These are phyloP conservation scores for Saccharomycopsis vini DNA, from an alignment of 805 yeast genomes.

Conservation along the genomic window DNA sequence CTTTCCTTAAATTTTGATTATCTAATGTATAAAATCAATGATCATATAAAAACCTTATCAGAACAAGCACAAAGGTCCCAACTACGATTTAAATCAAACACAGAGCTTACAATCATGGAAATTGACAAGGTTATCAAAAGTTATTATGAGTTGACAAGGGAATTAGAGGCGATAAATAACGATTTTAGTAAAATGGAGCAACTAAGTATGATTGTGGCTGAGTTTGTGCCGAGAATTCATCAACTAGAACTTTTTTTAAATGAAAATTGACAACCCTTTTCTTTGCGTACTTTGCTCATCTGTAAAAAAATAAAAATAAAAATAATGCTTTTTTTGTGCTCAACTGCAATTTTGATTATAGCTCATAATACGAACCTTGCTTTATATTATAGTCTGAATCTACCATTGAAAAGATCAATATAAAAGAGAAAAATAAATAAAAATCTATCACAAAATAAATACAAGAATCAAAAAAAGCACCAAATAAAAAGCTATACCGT, in stretches of 20 bases:
- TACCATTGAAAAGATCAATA: no score
- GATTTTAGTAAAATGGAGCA: constrained; percentile 47
- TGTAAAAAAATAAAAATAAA: no score
- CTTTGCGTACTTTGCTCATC: no score
- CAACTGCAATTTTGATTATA: no score
- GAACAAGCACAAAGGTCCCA: constrained; percentile 30
- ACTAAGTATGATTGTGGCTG: constrained; percentile 33
- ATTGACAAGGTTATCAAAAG: constrained; percentile 34
- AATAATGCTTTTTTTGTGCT: no score
- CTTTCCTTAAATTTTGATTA: constrained; percentile 59
- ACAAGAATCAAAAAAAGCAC: no score
- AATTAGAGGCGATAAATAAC: constrained; percentile 43
- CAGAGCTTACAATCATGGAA: constrained; percentile 21
- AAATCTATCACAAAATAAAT: no score
- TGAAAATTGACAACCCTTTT: no score
- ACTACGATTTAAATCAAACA: constrained; percentile 22
- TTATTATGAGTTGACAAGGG: constrained; percentile 31
- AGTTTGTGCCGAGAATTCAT: constrained; percentile 32
- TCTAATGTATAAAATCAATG: constrained; percentile 51
- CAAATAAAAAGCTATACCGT: no score
- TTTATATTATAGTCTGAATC: no score
- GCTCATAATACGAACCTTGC: no score
- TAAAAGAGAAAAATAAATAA: no score
- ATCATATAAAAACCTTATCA: constrained; percentile 40
- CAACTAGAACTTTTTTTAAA: constrained; percentile 26